These are phyloP conservation scores for Butyriboletus appendiculatus DNA, from an alignment of 1,284 basidiomycete genomes.

Conservation along the genomic window DNA sequence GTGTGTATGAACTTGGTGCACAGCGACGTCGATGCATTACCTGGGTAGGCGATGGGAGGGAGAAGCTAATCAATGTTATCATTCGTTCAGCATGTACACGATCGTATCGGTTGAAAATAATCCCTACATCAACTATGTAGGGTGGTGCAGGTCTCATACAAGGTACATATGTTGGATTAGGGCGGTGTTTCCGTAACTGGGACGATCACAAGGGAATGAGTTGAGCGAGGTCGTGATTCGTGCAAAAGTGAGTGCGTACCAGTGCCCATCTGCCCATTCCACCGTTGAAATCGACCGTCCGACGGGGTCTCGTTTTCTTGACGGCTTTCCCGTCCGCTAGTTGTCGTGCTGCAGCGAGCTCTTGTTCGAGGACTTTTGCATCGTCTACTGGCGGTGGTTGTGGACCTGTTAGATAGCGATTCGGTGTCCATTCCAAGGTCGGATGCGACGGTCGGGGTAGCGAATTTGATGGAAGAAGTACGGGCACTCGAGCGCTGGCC, in stretches of 20 bases:
- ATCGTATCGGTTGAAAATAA: slow-evolving; percentile 11
- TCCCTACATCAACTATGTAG: slow-evolving; percentile 78
- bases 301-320: slow-evolving; percentile 88
- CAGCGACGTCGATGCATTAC: slow-evolving; percentile 88
- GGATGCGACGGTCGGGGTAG: slow-evolving; percentile 38
- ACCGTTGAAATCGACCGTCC: slow-evolving; percentile 95
- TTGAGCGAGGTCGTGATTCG: not conserved
- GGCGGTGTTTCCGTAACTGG: slow-evolving; percentile 74
- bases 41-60: slow-evolving; percentile 87
- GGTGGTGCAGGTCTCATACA: slow-evolving; percentile 80
- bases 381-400: slow-evolving; percentile 80
- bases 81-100: slow-evolving; percentile 24
- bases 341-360: slow-evolving; percentile 71
- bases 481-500: slow-evolving; percentile 21
- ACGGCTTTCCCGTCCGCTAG: slow-evolving; percentile 72
- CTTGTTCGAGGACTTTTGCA: slow-evolving; percentile 70
- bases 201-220: not conserved
- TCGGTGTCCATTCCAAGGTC: slow-evolving; percentile 57
- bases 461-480: slow-evolving; percentile 45
- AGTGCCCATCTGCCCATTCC: slow-evolving; percentile 81
- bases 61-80: slow-evolving; percentile 62
- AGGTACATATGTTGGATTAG: slow-evolving; percentile 72
- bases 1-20: slow-evolving; percentile 98
- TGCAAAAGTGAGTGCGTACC: slow-evolving; percentile 42
- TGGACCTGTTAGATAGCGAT: slow-evolving; percentile 47